Base-by-base conservation (phyloP, 352 stramenopile genomes). In the Phytophthora idaei region DNA sequence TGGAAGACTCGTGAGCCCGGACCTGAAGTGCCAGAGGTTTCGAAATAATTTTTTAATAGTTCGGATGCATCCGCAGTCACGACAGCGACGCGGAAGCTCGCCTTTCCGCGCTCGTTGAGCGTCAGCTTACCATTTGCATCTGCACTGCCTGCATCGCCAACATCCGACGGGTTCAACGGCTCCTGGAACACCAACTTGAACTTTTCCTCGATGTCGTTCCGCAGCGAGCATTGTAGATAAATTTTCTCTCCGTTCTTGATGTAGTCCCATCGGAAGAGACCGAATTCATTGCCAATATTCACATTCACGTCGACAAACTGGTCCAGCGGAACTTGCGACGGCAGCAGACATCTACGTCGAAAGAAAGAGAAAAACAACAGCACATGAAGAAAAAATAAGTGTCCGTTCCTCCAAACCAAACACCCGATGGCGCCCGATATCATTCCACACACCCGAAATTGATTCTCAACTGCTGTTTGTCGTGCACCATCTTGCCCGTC, bases 211-310 rank as follows among this genome's bases (percentile, higher is more conserved):
- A 25, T 27, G 36, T 81, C 78, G 57, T 77, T 78, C 1, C 78
- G 80, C 29, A 90, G 69, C 15, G 60, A 69, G 61, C 73, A 86
- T 25, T 88, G 75, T 5, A 92, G 59, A 51, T 78, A 71, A 46
- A 92, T 78, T 10, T 50, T 56, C 39, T 90, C 77, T 29, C 69
- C 73, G 4, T 68, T 56, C 28, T 63, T 63, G 1, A 91, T 39
- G 37, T 81, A 82, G 34, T 83, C 77, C 5, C 86, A 78, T 25
- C 81, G 82, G 42, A 92, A 93, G 10, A 94, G 81, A 1, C 86
- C 86, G 48, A 94, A 94, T 57, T 94, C 86, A 62, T 94, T 94
- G 44, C 82, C 86, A 44, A 92, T 85, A 42, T 90, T 90, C n/a
- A 92, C 76, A 39, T 67, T 62, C 32, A 94, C 71, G 28, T 92